phyloP scores from a whole-genome alignment of 345 rosid species.

The Aethionema arabicum region DNA sequence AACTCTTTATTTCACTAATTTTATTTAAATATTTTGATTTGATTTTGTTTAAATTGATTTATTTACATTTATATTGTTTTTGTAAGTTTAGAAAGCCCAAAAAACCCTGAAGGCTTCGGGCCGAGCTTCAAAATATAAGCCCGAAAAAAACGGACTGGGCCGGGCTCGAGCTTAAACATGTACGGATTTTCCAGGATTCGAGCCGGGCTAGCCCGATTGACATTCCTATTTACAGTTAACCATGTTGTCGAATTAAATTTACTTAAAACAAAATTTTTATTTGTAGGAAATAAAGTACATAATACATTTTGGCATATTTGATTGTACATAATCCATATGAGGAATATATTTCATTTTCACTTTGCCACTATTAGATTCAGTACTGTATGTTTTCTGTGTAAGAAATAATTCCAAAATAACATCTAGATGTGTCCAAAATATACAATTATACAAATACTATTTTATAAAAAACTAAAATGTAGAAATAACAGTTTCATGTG shows the following conservation, averaged over 20 bases:
- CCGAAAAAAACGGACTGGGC: no score
- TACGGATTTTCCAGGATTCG: no score
- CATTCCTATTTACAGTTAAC: no score
- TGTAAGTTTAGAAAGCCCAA: no score
- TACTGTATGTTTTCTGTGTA: not conserved
- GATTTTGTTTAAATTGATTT: no score
- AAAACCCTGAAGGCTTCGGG: no score
- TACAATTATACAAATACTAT: not conserved
- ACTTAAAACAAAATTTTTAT: not conserved
- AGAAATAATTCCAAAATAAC: not conserved
- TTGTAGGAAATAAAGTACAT: not conserved
- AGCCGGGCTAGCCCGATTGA: no score
- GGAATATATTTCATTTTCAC: conserved; percentile 11
- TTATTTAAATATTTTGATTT: no score
- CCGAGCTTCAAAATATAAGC: no score
- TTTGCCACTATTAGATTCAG: conserved; percentile 13
- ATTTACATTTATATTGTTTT: no score
- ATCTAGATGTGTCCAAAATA: not conserved
- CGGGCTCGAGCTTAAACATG: no score
- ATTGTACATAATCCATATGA: conserved; percentile 9
- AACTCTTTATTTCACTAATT: no score
- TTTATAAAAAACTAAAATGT: not conserved
- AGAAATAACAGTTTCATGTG: not conserved
- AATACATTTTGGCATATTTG: conserved; percentile 13
- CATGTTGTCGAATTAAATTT: conserved; percentile 1